Evolutionary conservation across 345 rosid genomes (phyloP), one percentile per base, ranked within the genome.

Genomic region (Brassica rapa): DNA sequence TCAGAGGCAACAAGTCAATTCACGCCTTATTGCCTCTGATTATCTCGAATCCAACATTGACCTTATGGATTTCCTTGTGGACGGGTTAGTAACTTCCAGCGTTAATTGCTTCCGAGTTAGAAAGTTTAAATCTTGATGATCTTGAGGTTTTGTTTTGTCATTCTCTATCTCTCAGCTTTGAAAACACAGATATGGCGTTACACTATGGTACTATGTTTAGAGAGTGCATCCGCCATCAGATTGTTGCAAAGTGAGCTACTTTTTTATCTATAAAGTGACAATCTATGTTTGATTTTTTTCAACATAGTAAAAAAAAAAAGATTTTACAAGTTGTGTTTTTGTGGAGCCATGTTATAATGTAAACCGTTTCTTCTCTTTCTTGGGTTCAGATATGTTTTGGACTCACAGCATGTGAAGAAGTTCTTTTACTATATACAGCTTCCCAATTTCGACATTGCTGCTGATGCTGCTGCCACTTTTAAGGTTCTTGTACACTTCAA

Each of bases 201-300:
- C 99, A 95, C 82, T 95, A 93, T 76, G 97, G 99, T 76, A 93
- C 91, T 53, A 95, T 95, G 99, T 84, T 93, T 73, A 89, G 98
- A 86, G 99, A 93, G 76, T 95, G 99, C 89, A 93, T 93, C 70
- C 92, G 98, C 63, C 99, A 93, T 73, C 99, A 95, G 89, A 85
- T 75, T 86, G 94, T 90, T 79, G 97, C 99, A 49, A 89, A 87
- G 99, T 95, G 80, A 88, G 89, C 56, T 3, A 14, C 53, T 46
- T 46, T 49, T 46, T 43, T 39, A 1, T 41, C 49, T 41, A 41
- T 14, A 10, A 2, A 37, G 11, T 37, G 41, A 37, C 41, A 37
- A 2, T 35, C 41, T 37, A 37, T 37, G 41, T 6, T 37, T 37
- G 9, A 37, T 8, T 37, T 37, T 37, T 37, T 37, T 37, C 41